Percentiles rank a stretch among this genome's conserved stretches.
phyloP scores from a whole-genome alignment of 441 rosid species.

The Manihot esculenta region DNA sequence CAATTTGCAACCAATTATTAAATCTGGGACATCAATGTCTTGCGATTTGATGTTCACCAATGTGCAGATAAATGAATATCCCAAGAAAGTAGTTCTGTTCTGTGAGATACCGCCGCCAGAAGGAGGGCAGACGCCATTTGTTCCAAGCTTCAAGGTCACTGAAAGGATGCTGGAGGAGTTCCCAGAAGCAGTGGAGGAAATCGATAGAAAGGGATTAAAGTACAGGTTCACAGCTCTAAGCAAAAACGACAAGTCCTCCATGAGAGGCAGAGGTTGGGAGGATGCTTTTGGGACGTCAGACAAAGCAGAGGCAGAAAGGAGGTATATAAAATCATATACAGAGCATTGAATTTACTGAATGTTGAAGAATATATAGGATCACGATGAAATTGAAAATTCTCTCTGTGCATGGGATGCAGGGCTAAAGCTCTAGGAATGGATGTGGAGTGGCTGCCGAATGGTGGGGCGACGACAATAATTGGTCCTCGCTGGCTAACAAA shows the following conservation, averaged over 20 bases:
- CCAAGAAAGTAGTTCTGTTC: conserved; percentile 45
- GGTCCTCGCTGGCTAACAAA: conserved; percentile 43
- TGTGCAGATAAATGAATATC: conserved; percentile 47
- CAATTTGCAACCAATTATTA: too few species aligned
- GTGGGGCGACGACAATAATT: conserved; percentile 40
- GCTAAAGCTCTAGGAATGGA: conserved; percentile 56
- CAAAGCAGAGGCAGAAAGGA: conserved; percentile 44
- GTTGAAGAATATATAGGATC: too few species aligned
- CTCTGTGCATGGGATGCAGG: conserved; percentile 23
- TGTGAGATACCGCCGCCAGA: conserved; percentile 66
- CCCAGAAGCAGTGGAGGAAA: conserved; percentile 49
- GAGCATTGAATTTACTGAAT: too few species aligned
- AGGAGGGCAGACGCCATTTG: conserved; percentile 71
- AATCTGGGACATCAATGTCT: too few species aligned
- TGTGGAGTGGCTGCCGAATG: conserved; percentile 54
- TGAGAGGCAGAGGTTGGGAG: conserved; percentile 72
- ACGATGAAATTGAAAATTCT: too few species aligned
- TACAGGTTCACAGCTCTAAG: conserved; percentile 47
- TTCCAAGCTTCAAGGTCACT: conserved; percentile 53
- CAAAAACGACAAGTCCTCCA: conserved; percentile 43
- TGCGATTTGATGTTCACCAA: not conserved
- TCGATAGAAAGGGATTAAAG: conserved; percentile 53
- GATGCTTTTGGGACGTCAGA: conserved; percentile 60
- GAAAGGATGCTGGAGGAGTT: conserved; percentile 51
- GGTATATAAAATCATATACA: conserved; percentile 21